Base-by-base conservation (phyloP, 768 basidiomycete genomes). In the Suillus brevipes region DNA sequence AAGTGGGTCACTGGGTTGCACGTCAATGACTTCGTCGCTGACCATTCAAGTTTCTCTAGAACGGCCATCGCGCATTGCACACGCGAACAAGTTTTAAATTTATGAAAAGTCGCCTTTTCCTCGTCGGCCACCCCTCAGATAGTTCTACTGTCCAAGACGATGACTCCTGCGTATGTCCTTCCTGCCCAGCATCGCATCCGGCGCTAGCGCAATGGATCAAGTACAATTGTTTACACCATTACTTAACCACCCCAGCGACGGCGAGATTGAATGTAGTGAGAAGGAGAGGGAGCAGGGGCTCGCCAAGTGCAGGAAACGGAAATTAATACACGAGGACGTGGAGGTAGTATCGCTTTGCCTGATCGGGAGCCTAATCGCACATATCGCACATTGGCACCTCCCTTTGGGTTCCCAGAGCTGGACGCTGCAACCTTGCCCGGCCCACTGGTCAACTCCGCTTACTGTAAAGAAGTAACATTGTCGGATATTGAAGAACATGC, bases 11-110 rank as follows among this genome's bases (percentile, higher is more conserved):
- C n/a, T 45, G 13, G 8, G 14, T 40, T 43, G 14, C 37, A 18
- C 37, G 2, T 53, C 49, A 34, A 36, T 57, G 28, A 36, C 43
- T 52, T 59, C 31, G 31, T 49, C n/a, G 36, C 63, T 74, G 28
- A 77, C 62, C 10, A n/a, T n/a, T 31, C 20, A n/a, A n/a, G n/a
- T n/a, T 3, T 58, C 31, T 61, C 25, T 69, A 97, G 95, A 74
- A 97, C 95, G 16, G 94, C 95, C 28, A 93, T 99, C 66, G 89
- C 94, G 0, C 96, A 99, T 75, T 89, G 90, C 23, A 99, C 99
- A 69, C 87, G 97, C 38, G 97, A 99, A 75, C 97, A 99, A 80
- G 86, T 31, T 95, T 8, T 89, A 95, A 65, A 86, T 89, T 2
- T 95, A 95, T 79, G 90, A 94, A 75, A 94, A 31, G 31, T 31